These are phyloP conservation scores for Fagopyrum tataricum DNA, from an alignment of 148 eudicot species.

Conservation along the genomic window DNA sequence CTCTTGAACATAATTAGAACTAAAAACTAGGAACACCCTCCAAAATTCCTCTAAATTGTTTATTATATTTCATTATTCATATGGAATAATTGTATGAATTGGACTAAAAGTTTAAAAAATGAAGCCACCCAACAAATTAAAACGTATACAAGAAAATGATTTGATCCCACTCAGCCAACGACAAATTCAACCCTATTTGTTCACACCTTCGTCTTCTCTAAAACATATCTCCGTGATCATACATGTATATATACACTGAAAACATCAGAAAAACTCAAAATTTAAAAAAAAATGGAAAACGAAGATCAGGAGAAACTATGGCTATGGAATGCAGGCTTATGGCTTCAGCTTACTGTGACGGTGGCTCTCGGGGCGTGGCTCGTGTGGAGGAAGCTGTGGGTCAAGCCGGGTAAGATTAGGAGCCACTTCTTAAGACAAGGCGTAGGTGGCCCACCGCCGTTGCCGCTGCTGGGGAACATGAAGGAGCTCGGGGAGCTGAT, in stretches of 20 bases:
- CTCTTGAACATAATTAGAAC: no score
- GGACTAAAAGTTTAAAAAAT: neutral
- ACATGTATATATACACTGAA: neutral
- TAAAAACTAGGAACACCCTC: no score
- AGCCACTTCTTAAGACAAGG: constrained; percentile 70
- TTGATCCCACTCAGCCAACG: neutral
- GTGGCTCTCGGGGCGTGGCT: constrained; percentile 9
- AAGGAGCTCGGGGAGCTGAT: constrained; percentile 67
- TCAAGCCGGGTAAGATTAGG: constrained; percentile 55
- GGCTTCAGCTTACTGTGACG: neutral
- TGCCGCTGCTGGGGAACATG: constrained; percentile 58
- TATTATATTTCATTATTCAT: no score
- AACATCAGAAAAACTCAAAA: neutral
- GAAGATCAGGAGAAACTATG: neutral
- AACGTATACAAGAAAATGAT: neutral
- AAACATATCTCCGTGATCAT: neutral
- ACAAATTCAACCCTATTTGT: neutral
- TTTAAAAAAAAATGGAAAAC: neutral
- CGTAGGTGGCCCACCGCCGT: constrained; percentile 67
- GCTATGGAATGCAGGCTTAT: neutral
- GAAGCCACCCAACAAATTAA: neutral
- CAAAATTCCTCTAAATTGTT: no score
- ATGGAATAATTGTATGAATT: neutral
- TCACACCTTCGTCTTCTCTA: neutral
- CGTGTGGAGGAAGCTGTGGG: constrained; percentile 54